These are phyloP conservation scores for Chlorella sp. DNA, from an alignment of 139 green algal genomes.

Conservation along the genomic window DNA sequence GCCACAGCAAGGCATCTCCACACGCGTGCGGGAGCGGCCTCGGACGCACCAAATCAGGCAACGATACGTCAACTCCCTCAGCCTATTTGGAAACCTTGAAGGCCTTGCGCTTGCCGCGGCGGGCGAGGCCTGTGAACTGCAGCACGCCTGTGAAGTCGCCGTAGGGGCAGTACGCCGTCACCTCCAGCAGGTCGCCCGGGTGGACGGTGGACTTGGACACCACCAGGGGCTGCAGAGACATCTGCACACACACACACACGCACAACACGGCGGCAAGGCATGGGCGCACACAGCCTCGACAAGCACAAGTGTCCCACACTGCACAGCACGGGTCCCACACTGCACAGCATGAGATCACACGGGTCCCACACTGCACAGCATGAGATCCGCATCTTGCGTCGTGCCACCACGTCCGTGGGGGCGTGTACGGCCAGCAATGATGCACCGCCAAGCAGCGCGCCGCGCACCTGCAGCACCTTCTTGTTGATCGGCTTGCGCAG, in stretches of 20 bases:
- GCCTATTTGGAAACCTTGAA: too few species aligned
- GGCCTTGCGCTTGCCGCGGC: not conserved
- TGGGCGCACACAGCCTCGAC: not conserved
- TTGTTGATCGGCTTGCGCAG: conserved; percentile 1
- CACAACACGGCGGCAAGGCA: not conserved
- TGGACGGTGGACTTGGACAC: not conserved
- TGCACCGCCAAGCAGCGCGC: too few species aligned
- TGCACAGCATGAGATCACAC: too few species aligned
- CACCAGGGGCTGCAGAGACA: not conserved
- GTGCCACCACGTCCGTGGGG: too few species aligned
- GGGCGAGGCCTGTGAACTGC: not conserved
- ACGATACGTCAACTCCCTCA: too few species aligned
- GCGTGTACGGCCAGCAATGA: too few species aligned
- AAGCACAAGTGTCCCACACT: not conserved
- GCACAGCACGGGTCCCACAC: too few species aligned
- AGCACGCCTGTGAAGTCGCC: conserved; percentile 6
- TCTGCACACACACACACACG: not conserved
- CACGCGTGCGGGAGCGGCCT: too few species aligned
- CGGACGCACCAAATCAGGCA: too few species aligned
- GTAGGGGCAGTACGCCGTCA: conserved; percentile 1
- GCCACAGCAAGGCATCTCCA: too few species aligned
- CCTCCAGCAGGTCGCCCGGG: not conserved
- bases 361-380: not conserved
- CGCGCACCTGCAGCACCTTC: not conserved
- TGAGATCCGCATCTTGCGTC: too few species aligned